Conservation (phyloP, 2,329 filamentous ascomycete genomes). For the Elsinoe perseae region DNA sequence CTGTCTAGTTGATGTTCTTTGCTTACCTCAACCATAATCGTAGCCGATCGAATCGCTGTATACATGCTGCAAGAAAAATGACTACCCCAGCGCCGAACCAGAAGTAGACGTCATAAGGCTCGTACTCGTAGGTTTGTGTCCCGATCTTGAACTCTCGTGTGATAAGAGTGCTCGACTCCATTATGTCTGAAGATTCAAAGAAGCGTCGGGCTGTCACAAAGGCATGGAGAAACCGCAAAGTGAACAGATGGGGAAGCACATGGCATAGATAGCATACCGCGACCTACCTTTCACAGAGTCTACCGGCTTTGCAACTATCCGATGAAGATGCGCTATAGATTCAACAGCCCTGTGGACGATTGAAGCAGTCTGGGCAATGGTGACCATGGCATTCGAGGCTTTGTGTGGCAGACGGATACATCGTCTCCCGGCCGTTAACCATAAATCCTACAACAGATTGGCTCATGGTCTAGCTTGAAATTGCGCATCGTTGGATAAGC, state of each 20-base stretch:
- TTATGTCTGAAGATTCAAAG: background rate
- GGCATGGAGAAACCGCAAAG: background rate
- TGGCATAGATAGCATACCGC: constrained; percentile 3
- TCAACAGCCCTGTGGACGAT: background rate
- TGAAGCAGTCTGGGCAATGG: background rate
- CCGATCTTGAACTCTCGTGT: background rate
- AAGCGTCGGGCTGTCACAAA: background rate
- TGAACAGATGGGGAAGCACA: background rate
- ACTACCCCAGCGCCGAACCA: constrained; percentile 4
- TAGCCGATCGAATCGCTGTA: background rate
- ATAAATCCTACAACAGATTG: background rate
- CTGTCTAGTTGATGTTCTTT: no score
- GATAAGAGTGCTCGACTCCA: background rate
- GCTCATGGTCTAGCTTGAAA: background rate
- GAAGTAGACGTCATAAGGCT: constrained; percentile 14
- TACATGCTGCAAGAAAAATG: background rate
- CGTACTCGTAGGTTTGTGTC: background rate
- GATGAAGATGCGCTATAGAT: constrained; percentile 3
- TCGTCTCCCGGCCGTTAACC: constrained; percentile 1
- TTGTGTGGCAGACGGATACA: constrained; percentile 5
- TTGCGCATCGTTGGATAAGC: background rate
- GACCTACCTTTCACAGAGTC: background rate
- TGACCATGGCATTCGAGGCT: constrained; percentile 12
- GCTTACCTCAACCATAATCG: background rate
- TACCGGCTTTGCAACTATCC: constrained; percentile 11